phyloP scores from a whole-genome alignment of 192 early-diverging fungal species.

The Gonapodya sp. region DNA sequence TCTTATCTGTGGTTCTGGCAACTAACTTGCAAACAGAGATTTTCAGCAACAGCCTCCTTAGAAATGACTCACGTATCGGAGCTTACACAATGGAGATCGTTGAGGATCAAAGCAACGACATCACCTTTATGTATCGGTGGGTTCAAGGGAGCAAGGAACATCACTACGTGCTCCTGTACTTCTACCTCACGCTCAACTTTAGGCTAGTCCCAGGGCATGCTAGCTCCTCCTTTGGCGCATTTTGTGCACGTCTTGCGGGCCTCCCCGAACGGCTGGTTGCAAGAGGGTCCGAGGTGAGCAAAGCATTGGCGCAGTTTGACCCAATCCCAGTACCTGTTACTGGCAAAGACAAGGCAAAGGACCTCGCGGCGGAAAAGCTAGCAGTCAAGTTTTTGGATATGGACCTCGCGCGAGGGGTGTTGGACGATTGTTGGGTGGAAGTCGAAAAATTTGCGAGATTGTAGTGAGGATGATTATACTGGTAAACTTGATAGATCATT shows the following conservation, averaged over 20 bases:
- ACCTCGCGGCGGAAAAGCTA: neutral
- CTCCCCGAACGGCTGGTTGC: slow-evolving; percentile 22
- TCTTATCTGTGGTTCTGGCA: neutral
- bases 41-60: slow-evolving; percentile 34
- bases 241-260: slow-evolving; percentile 37
- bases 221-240: slow-evolving; percentile 27
- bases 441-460: neutral
- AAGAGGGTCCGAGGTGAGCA: slow-evolving; percentile 16
- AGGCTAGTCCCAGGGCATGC: slow-evolving; percentile 30
- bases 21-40: slow-evolving; percentile 29
- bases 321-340: neutral
- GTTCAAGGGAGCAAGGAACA: neutral
- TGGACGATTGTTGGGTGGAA: neutral
- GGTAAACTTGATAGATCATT: neutral
- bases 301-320: neutral
- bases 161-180: neutral
- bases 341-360: neutral
- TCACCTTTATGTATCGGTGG: slow-evolving; percentile 56
- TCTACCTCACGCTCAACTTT: neutral
- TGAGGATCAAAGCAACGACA: slow-evolving; percentile 24
- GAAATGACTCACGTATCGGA: slow-evolving; percentile 24
- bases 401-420: neutral
- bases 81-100: slow-evolving; percentile 51
- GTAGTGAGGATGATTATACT: neutral
- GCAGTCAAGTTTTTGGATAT: neutral